Evolutionary conservation across 345 rosid genomes (phyloP).

Genomic region (Noccaea caerulescens): DNA sequence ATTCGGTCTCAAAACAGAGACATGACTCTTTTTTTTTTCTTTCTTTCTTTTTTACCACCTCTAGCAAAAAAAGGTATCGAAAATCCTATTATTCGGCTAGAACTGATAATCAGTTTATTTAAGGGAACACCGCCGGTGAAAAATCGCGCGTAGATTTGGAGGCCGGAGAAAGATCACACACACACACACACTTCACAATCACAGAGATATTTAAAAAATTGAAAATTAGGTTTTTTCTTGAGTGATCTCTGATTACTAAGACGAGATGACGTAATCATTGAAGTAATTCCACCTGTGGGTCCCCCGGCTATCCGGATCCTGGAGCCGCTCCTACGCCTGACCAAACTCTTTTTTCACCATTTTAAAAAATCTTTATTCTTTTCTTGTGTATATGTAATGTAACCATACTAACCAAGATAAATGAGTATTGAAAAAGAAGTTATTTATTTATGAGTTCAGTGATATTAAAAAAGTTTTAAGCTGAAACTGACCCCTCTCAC

Average conservation of each 20-base stretch:
- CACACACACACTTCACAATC: constrained; percentile 32
- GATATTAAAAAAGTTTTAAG: neutral
- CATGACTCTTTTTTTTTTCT: constrained; percentile 19
- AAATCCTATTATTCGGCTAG: constrained; percentile 17
- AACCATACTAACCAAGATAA: too few relatives aligned
- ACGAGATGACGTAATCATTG: constrained; percentile 43
- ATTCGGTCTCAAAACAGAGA: constrained; percentile 36
- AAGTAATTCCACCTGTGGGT: constrained; percentile 33
- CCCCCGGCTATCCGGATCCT: constrained; percentile 39
- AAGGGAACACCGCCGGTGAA: constrained; percentile 13
- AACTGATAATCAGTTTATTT: neutral
- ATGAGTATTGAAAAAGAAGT: neutral
- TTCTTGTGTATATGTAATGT: neutral
- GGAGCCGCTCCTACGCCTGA: constrained; percentile 33
- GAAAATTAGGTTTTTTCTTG: constrained; percentile 4
- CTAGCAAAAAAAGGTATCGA: constrained; percentile 15
- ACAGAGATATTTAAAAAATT: constrained; percentile 4
- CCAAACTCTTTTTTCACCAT: constrained; percentile 11
- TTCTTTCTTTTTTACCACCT: neutral
- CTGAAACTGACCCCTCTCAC: constrained; percentile 27
- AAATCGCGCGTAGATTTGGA: constrained; percentile 23
- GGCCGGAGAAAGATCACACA: constrained; percentile 22
- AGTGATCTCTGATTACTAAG: constrained; percentile 20
- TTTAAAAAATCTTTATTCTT: neutral
- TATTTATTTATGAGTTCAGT: neutral